A percentile compares a stretch with the other conserved stretches of the same genome.
These are phyloP conservation scores for Breynia disticha DNA, from an alignment of 441 rosid species.

Conservation along the genomic window DNA sequence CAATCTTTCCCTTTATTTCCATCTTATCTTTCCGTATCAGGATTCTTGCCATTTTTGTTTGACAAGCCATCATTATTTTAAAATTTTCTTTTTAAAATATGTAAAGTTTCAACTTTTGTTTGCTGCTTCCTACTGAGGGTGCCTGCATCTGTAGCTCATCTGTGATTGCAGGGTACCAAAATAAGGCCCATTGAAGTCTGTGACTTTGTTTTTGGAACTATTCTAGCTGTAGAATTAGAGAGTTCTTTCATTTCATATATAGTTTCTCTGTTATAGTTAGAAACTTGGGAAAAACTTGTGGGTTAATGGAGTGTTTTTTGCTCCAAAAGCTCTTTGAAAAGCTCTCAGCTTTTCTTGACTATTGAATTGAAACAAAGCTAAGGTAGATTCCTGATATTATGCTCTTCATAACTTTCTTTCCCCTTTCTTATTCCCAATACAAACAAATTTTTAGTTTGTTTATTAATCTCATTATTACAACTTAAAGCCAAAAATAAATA, in stretches of 20 bases:
- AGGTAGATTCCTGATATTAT: constrained; percentile 41
- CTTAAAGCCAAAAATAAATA: too few relatives aligned
- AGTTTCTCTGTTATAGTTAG: too few relatives aligned
- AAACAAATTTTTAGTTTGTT: neutral
- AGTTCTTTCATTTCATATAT: too few relatives aligned
- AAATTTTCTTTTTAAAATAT: neutral
- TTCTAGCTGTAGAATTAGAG: neutral
- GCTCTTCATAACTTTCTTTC: constrained; percentile 18
- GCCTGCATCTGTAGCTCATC: constrained; percentile 16
- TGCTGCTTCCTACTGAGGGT: constrained; percentile 2
- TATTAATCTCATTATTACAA: too few relatives aligned
- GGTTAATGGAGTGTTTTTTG: too few relatives aligned
- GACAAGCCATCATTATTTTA: constrained; percentile 2
- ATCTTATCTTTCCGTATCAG: constrained; percentile 1
- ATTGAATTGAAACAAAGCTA: constrained; percentile 21
- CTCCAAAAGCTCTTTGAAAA: constrained; percentile 12
- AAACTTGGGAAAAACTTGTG: too few relatives aligned
- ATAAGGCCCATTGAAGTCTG: constrained; percentile 26
- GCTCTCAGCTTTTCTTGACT: constrained; percentile 12
- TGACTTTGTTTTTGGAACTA: constrained; percentile 24
- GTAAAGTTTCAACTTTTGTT: constrained; percentile 4
- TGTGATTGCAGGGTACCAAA: constrained; percentile 21
- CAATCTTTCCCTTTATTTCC: neutral
- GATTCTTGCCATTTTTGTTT: constrained; percentile 5
- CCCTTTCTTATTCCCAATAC: constrained; percentile 22